These are phyloP conservation scores for Silene coronaria DNA, from an alignment of 179 eudicot genomes.

Conservation along the genomic window DNA sequence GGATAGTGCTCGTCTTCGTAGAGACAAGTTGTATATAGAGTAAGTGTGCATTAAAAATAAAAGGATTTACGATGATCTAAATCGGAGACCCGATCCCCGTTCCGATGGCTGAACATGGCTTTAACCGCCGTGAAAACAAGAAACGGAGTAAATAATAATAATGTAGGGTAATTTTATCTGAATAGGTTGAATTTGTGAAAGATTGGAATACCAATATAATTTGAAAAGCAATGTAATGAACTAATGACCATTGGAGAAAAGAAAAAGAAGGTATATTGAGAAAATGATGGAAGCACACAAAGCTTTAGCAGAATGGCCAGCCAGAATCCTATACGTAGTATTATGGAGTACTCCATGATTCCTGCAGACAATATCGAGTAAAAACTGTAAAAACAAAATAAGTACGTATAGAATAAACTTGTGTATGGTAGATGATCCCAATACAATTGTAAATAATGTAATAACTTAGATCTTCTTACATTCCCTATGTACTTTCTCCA, in stretches of 20 bases:
- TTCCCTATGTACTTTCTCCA: slow-evolving; percentile 17
- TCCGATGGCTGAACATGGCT: too few relatives aligned
- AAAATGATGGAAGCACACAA: not conserved
- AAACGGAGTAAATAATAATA: too few relatives aligned
- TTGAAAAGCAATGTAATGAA: not conserved
- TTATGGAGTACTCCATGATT: too few relatives aligned
- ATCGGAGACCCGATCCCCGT: too few relatives aligned
- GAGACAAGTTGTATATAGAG: too few relatives aligned
- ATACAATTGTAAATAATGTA: not conserved
- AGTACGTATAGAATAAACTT: not conserved
- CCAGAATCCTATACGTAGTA: too few relatives aligned
- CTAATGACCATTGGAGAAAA: not conserved
- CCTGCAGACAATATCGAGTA: not conserved
- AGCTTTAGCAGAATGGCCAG: too few relatives aligned
- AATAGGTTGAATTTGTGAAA: not conserved
- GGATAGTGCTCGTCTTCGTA: too few relatives aligned
- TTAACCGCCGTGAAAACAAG: too few relatives aligned
- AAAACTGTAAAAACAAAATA: not conserved
- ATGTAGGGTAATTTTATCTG: not conserved
- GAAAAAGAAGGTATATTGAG: not conserved
- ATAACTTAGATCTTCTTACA: not conserved
- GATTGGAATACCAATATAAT: not conserved
- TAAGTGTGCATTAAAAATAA: too few relatives aligned
- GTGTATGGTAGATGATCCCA: slow-evolving; percentile 16
- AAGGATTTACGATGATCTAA: too few relatives aligned